Evolutionary conservation across 495 filamentous ascomycete genomes (phyloP).

Genomic region (Trichoderma gamsii): DNA sequence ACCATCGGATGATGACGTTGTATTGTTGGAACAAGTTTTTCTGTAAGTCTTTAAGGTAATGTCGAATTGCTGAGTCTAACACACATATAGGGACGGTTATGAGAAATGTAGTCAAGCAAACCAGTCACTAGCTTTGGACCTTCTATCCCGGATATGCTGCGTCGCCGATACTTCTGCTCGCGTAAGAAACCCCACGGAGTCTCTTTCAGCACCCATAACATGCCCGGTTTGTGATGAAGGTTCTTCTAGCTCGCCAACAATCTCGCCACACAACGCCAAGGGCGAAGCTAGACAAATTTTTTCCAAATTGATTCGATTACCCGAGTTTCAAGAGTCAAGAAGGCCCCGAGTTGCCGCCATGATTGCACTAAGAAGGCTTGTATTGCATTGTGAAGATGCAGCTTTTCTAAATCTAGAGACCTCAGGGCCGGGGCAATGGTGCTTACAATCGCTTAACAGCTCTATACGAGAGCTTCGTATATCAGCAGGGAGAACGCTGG

Average conservation of each 20-base stretch:
- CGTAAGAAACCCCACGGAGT: not conserved
- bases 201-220: not conserved
- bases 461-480: slow-evolving; percentile 81
- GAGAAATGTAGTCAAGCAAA: not conserved
- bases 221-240: not conserved
- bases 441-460: slow-evolving; percentile 70
- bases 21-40: not conserved
- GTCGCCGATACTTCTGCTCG: not conserved
- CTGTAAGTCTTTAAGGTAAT: not conserved
- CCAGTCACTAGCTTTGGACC: not conserved
- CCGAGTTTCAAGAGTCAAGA: slow-evolving; percentile 52
- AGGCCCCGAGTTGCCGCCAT: slow-evolving; percentile 66
- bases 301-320: slow-evolving; percentile 47
- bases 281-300: slow-evolving; percentile 45
- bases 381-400: slow-evolving; percentile 53
- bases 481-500: slow-evolving; percentile 66
- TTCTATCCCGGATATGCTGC: not conserved
- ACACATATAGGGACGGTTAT: not conserved
- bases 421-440: slow-evolving; percentile 69
- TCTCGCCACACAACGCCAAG: slow-evolving; percentile 19
- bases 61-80: not conserved
- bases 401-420: slow-evolving; percentile 58
- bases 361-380: slow-evolving; percentile 59
- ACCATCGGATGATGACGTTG: not conserved
- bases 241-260: not conserved